Conservation (phyloP, 768 basidiomycete genomes). For the Psilocybe sp. region DNA sequence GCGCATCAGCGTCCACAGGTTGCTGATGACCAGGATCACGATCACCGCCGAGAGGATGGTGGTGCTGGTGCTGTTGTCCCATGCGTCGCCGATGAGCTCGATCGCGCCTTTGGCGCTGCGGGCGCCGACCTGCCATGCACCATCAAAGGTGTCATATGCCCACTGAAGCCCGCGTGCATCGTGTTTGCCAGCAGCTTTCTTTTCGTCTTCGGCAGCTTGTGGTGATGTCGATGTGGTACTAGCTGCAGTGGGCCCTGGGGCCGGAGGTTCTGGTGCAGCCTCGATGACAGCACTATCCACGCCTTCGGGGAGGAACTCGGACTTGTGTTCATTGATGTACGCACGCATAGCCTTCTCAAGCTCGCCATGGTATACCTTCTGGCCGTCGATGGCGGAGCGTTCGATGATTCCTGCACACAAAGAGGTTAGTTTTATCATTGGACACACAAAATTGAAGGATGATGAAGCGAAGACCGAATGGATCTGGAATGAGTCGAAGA, state of each 20-base stretch:
- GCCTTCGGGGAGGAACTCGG: constrained; percentile 87
- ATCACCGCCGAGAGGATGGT: constrained; percentile 75
- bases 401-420: constrained; percentile 80
- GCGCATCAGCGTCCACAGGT: constrained; percentile 60
- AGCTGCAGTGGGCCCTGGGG: constrained; percentile 9
- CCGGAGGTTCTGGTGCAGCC: constrained; percentile 2
- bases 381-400: constrained; percentile 86
- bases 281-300: constrained; percentile 50
- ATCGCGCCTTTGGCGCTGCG: constrained; percentile 70
- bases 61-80: constrained; percentile 74
- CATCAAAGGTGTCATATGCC: constrained; percentile 86
- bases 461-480: neutral
- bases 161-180: constrained; percentile 77
- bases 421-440: neutral
- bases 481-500: neutral
- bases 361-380: constrained; percentile 81
- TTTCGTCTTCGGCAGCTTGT: constrained; percentile 30
- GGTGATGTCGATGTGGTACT: constrained; percentile 10
- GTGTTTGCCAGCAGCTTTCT: constrained; percentile 62
- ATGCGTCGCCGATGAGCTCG: constrained; percentile 75
- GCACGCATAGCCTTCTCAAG: constrained; percentile 81
- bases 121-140: constrained; percentile 66
- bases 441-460: neutral
- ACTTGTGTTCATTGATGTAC: constrained; percentile 87
- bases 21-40: constrained; percentile 69